Evolutionary conservation across 768 basidiomycete genomes (phyloP).

Genomic region (Stropharia rugosoannulata): DNA sequence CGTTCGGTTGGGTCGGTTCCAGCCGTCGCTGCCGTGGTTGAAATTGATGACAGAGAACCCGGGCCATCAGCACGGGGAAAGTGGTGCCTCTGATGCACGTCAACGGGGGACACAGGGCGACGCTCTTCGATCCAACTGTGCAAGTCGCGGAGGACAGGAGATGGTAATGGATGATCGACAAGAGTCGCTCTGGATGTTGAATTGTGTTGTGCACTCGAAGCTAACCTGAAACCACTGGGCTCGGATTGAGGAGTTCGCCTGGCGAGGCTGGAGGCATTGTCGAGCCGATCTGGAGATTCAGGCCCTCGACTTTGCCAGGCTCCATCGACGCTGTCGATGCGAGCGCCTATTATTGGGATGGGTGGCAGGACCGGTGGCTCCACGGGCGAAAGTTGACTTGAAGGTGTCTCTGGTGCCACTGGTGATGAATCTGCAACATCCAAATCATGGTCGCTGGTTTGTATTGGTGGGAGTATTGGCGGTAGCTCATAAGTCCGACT

Average conservation of each 20-base stretch:
- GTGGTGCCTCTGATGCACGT: neutral
- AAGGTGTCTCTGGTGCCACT: neutral
- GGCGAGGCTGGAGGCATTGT: neutral
- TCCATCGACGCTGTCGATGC: slow-evolving; percentile 2
- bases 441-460: neutral
- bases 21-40: slow-evolving; percentile 1
- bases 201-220: neutral
- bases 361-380: slow-evolving; percentile 25
- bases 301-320: neutral
- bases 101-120: neutral
- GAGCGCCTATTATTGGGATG: slow-evolving; percentile 17
- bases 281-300: neutral
- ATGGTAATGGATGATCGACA: slow-evolving; percentile 20
- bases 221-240: neutral
- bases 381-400: slow-evolving; percentile 2
- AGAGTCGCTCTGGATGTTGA: neutral
- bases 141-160: slow-evolving; percentile 21
- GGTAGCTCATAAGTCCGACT: slow-evolving; percentile 1
- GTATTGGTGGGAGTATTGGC: slow-evolving; percentile 5
- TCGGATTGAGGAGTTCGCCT: neutral
- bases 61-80: neutral
- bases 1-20: neutral
- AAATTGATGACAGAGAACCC: neutral
- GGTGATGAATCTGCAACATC: neutral
- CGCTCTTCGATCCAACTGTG: slow-evolving; percentile 22